A percentile compares a stretch with the other conserved stretches of the same genome.
These are phyloP conservation scores for Wickerhamiella bombiphila DNA, from an alignment of 805 yeast genomes.

Conservation along the genomic window DNA sequence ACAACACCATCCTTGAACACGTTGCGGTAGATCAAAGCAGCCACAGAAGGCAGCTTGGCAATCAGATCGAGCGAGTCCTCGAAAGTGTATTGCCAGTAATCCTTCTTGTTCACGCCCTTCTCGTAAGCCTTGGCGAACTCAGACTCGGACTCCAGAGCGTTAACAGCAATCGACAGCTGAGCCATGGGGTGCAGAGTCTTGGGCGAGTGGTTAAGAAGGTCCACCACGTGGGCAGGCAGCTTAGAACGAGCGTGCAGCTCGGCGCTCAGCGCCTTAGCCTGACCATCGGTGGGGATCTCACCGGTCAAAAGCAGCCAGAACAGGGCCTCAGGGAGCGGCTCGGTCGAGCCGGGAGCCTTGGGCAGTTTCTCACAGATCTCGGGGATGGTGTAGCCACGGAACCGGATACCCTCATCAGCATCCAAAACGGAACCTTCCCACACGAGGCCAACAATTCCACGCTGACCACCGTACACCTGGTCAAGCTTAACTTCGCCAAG, in stretches of 20 bases:
- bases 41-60: constrained; percentile 71
- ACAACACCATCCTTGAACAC: constrained; percentile 67
- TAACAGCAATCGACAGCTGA: constrained; percentile 70
- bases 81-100: constrained; percentile 71
- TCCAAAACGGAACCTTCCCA: constrained; percentile 85
- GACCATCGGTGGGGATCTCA: constrained; percentile 61
- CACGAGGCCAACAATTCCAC: constrained; percentile 72
- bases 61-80: constrained; percentile 69
- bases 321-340: constrained; percentile 64
- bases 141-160: constrained; percentile 70
- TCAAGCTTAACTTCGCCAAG: constrained; percentile 63
- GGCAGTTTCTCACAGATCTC: constrained; percentile 63
- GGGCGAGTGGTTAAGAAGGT: constrained; percentile 60
- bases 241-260: constrained; percentile 69
- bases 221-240: constrained; percentile 64
- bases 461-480: constrained; percentile 85
- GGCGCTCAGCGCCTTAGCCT: constrained; percentile 54
- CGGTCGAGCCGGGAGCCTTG: constrained; percentile 51
- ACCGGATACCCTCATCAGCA: constrained; percentile 74
- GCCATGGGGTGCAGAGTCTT: constrained; percentile 78
- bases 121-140: constrained; percentile 77
- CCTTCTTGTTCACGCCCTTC: constrained; percentile 62
- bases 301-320: constrained; percentile 77
- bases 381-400: constrained; percentile 74
- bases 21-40: constrained; percentile 73